A percentile compares a stretch with the other conserved stretches of the same genome.
Evolutionary conservation across 73 alveolate genomes (phyloP).

Genomic region (Tetrahymena elliotti): DNA sequence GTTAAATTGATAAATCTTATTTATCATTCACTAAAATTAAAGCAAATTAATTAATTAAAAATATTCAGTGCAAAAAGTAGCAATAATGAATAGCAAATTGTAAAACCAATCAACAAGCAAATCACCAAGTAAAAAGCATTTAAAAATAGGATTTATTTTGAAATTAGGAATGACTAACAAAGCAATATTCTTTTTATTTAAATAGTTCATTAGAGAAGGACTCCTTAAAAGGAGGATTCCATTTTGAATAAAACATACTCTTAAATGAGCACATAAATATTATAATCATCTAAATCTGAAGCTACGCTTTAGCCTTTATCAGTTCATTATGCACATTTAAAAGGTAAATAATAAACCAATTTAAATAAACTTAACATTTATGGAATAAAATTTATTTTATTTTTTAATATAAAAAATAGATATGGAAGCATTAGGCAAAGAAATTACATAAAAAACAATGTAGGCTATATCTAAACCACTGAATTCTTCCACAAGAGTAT

Average conservation of each 20-base stretch:
- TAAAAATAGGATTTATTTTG: not conserved
- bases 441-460: not conserved
- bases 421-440: not conserved
- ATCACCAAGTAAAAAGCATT: not conserved
- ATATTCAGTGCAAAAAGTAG: not conserved
- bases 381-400: no score
- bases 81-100: not conserved
- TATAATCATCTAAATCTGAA: not conserved
- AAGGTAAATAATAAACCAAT: not conserved
- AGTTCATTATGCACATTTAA: not conserved
- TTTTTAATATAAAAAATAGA: not conserved
- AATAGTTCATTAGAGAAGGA: not conserved
- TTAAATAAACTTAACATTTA: no score
- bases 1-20: not conserved
- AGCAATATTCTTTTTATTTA: not conserved
- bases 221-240: not conserved
- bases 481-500: not conserved
- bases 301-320: not conserved
- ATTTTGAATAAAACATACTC: not conserved
- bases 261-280: not conserved
- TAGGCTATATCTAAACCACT: not conserved
- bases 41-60: not conserved
- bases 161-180: not conserved
- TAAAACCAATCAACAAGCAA: not conserved
- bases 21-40: not conserved